Conservation (phyloP, 441 rosid genomes). For the Erysimum cheiri region DNA sequence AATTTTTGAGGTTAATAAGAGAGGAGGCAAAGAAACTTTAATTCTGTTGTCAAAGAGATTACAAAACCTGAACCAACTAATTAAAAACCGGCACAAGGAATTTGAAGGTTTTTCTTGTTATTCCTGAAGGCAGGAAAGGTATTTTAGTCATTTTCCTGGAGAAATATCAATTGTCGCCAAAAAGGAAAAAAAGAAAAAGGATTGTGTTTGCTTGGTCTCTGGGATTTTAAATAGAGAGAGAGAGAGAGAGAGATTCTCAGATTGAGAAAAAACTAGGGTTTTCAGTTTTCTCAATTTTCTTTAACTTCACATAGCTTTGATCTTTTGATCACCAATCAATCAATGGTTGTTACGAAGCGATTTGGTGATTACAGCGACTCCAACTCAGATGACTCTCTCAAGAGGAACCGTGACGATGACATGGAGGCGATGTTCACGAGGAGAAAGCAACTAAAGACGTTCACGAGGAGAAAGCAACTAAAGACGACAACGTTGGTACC, state of each 20-base stretch:
- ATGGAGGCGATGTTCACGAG: slow-evolving; percentile 2
- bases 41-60: background rate
- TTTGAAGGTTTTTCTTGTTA: background rate
- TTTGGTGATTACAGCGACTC: background rate
- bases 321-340: background rate
- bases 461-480: too few relatives aligned
- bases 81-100: background rate
- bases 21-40: background rate
- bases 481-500: background rate
- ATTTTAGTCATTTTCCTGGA: slow-evolving; percentile 4
- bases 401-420: background rate
- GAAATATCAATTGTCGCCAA: background rate
- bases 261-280: slow-evolving; percentile 10
- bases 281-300: background rate
- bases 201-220: background rate
- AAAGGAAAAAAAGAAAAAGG: too few relatives aligned
- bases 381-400: background rate
- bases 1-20: slow-evolving; percentile 37
- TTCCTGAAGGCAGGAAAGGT: background rate
- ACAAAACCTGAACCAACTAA: background rate
- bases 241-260: background rate
- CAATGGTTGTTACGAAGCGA: slow-evolving; percentile 8
- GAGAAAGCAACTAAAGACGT: slow-evolving; percentile 3
- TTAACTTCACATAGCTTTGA: background rate
- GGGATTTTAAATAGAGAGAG: background rate